Percentiles rank a stretch among this genome's conserved stretches.
Evolutionary conservation across 768 basidiomycete species (phyloP).

Genomic region (Tulasnella sp.): DNA sequence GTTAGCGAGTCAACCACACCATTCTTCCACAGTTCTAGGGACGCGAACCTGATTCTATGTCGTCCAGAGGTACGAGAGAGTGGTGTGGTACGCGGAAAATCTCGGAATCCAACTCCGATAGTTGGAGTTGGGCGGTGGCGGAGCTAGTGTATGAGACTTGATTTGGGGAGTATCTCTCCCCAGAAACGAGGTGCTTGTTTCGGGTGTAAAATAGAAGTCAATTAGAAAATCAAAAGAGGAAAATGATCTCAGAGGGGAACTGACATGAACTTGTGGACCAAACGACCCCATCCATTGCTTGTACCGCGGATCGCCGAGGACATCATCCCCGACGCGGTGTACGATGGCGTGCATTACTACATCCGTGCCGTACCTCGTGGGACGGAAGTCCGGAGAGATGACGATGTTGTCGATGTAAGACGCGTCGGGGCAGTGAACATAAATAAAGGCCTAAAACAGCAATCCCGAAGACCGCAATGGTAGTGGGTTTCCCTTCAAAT

Average conservation of each 20-base stretch:
- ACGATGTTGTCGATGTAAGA: conserved; percentile 46
- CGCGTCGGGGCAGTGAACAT: conserved; percentile 61
- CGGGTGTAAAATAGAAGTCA: too few relatives aligned
- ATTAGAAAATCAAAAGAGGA: not conserved
- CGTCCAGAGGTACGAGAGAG: conserved; percentile 33
- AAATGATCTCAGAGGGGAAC: conserved; percentile 24
- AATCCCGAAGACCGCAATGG: not conserved
- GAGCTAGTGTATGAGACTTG: conserved; percentile 65
- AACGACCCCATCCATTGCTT: conserved; percentile 63
- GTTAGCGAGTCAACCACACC: not conserved
- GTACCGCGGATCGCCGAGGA: conserved; percentile 62
- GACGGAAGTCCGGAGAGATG: conserved; percentile 37
- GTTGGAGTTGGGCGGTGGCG: conserved; percentile 57
- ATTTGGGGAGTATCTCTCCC: conserved; percentile 49
- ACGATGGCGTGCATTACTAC: conserved; percentile 44
- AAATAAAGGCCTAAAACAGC: conserved; percentile 48
- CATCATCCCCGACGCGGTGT: conserved; percentile 60
- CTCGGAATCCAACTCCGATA: conserved; percentile 57
- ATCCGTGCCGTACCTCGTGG: conserved; percentile 35
- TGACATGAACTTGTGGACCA: conserved; percentile 47
- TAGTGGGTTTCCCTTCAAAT: too few relatives aligned
- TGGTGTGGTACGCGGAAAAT: conserved; percentile 63
- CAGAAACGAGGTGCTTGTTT: conserved; percentile 62
- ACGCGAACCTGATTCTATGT: not conserved
- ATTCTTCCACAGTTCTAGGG: not conserved